Evolutionary conservation across 352 stramenopile genomes (phyloP), one percentile per base, ranked within the genome.

Genomic region (Phytophthora lateralis): DNA sequence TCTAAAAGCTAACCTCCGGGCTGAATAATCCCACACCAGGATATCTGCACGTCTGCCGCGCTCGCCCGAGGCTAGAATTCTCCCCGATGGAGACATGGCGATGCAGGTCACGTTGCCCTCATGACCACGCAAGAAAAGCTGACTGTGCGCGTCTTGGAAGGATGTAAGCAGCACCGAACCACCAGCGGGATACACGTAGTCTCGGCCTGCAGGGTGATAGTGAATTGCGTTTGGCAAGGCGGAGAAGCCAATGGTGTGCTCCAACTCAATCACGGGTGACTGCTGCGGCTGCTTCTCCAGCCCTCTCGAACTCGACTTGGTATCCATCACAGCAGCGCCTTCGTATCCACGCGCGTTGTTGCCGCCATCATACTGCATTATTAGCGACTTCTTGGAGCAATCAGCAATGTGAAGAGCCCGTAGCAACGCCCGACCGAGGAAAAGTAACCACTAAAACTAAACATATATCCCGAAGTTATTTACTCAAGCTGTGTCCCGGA

Each of bases 181-280:
- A n/a, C 94, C 94, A 6, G 87, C 84, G 7, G 88, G 66, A 64
- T 97, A 97, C 21, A 97, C 62, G 58, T 94, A 96, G 26, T 98
- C 82, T 15, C 69, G 66, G 0, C 78, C 86, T 0, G 67, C 82
- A 11, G 93, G 91, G 26, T 97, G 91, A 48, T 89, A 97, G 62
- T 94, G 82, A 47, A 98, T 75, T 0, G 85, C 80, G n/a, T 93
- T 90, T 8, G 78, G 75, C 20, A 96, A 70, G 4, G 85, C 75
- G 4, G 82, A 93, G 60, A 95, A 94, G 7, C 91, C 94, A 56
- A 98, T 97, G n/a, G 88, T 94, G 70, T 97, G 93, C 68, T 98
- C 90, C 35, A 98, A 72, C 55, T 98, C 93, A 32, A 98, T 91
- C 14, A 45, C 49, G 3, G 48, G 38, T 18, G 51, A 27, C 26